phyloP scores from a whole-genome alignment of 768 basidiomycete species.

The Chalciporus piperatus region DNA sequence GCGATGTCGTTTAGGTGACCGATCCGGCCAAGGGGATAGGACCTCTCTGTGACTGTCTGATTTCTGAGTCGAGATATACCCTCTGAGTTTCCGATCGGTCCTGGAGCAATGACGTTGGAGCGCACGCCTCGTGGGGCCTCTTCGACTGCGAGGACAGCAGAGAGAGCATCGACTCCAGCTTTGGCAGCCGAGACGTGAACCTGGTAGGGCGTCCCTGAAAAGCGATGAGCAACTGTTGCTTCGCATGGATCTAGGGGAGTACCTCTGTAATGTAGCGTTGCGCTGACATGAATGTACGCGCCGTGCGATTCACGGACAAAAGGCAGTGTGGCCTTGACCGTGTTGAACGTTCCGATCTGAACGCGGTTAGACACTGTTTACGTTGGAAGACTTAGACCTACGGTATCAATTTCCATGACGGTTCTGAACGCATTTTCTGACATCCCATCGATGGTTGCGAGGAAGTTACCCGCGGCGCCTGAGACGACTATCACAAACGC shows the following conservation, averaged over 20 bases:
- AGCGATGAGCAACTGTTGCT: background rate
- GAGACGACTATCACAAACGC: background rate
- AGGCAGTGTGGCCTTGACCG: slow-evolving; percentile 85
- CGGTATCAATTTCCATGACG: slow-evolving; percentile 92
- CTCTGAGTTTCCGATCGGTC: slow-evolving; percentile 80
- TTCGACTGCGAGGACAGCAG: slow-evolving; percentile 83
- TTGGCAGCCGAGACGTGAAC: slow-evolving; percentile 95
- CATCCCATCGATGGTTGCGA: slow-evolving; percentile 78
- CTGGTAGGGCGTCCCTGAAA: slow-evolving; percentile 74
- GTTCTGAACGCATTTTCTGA: slow-evolving; percentile 91
- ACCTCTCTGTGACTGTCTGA: background rate
- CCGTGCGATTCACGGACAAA: slow-evolving; percentile 72
- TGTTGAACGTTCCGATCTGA: slow-evolving; percentile 90
- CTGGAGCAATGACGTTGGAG: slow-evolving; percentile 83
- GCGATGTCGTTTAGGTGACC: slow-evolving; percentile 65
- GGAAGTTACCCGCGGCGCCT: slow-evolving; percentile 97
- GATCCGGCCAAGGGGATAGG: slow-evolving; percentile 45
- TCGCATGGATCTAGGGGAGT: background rate
- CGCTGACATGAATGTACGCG: slow-evolving; percentile 85
- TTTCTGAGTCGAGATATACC: slow-evolving; percentile 56
- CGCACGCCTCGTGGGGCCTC: slow-evolving; percentile 95
- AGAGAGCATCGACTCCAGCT: slow-evolving; percentile 88
- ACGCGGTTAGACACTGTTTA: background rate
- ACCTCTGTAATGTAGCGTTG: slow-evolving; percentile 86
- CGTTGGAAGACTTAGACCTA: slow-evolving; percentile 32